Percentiles rank a stretch among this genome's conserved stretches.
Evolutionary conservation across 1,139 yeast genomes (phyloP).

Genomic region (Scheffersomyces segobiensis): DNA sequence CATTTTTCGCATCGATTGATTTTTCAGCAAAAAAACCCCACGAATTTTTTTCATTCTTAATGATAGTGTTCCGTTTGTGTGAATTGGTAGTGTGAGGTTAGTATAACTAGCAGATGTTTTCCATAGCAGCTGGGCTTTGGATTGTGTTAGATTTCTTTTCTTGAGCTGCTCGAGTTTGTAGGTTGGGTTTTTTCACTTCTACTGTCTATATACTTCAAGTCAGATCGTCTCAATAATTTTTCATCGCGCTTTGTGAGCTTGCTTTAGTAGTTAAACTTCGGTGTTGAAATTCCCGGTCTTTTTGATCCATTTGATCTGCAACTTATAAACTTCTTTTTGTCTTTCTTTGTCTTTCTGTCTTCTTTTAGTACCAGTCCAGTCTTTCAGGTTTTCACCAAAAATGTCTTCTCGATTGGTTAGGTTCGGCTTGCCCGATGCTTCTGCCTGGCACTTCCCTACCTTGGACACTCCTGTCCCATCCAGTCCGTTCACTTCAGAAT

Average conservation of each 20-base stretch:
- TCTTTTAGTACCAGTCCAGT: neutral
- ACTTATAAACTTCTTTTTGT: neutral
- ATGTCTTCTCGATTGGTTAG: constrained; percentile 19
- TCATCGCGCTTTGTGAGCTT: neutral
- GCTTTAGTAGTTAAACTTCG: neutral
- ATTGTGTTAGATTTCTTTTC: neutral
- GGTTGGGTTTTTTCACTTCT: neutral
- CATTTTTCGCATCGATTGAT: neutral
- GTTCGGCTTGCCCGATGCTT: constrained; percentile 40
- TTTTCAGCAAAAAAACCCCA: neutral
- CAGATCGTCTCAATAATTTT: neutral
- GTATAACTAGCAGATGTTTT: neutral
- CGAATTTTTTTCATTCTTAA: neutral
- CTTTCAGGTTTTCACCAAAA: neutral
- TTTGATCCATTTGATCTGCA: neutral
- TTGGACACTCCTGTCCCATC: constrained; percentile 35
- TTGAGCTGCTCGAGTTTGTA: neutral
- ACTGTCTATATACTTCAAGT: neutral
- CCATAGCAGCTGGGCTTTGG: neutral
- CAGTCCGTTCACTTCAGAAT: constrained; percentile 35
- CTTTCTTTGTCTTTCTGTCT: neutral
- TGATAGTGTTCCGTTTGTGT: neutral
- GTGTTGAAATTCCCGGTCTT: neutral
- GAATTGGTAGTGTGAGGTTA: neutral
- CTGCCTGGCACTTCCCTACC: constrained; percentile 34